These are phyloP conservation scores for Chytriomyces hyalinus DNA, from an alignment of 192 early-diverging fungal species.

Conservation along the genomic window DNA sequence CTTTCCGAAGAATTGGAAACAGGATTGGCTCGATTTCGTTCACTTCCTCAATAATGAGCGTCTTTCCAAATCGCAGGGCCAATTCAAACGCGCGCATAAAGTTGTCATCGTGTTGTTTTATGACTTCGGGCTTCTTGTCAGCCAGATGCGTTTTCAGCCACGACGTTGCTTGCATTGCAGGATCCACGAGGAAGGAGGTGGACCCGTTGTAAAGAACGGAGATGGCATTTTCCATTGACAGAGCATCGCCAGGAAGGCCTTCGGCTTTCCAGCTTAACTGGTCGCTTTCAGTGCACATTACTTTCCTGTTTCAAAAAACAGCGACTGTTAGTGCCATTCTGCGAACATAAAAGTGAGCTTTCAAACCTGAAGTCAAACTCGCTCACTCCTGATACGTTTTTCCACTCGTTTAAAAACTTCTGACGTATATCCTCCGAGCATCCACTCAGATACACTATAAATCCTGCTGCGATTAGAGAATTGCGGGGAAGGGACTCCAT, in stretches of 20 bases:
- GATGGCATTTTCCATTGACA: constrained; percentile 64
- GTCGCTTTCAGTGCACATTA: constrained; percentile 65
- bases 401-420: constrained; percentile 46
- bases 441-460: constrained; percentile 57
- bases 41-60: constrained; percentile 62
- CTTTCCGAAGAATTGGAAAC: constrained; percentile 56
- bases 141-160: constrained; percentile 60
- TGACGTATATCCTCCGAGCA: constrained; percentile 54
- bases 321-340: no score
- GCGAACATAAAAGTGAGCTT: no score
- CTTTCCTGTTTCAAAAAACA: not conserved
- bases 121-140: constrained; percentile 59
- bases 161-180: constrained; percentile 50
- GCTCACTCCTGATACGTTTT: constrained; percentile 22
- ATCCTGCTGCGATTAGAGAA: constrained; percentile 53
- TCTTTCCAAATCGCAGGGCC: constrained; percentile 65
- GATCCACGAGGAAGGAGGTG: constrained; percentile 60
- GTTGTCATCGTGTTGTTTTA: constrained; percentile 60
- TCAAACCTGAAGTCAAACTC: constrained; percentile 44
- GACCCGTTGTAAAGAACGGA: constrained; percentile 42
- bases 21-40: constrained; percentile 55
- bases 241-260: constrained; percentile 58
- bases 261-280: constrained; percentile 61
- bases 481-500: constrained; percentile 48
- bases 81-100: constrained; percentile 61